Conservation (phyloP, 1,284 basidiomycete species). For the Ganoderma multipileum region DNA sequence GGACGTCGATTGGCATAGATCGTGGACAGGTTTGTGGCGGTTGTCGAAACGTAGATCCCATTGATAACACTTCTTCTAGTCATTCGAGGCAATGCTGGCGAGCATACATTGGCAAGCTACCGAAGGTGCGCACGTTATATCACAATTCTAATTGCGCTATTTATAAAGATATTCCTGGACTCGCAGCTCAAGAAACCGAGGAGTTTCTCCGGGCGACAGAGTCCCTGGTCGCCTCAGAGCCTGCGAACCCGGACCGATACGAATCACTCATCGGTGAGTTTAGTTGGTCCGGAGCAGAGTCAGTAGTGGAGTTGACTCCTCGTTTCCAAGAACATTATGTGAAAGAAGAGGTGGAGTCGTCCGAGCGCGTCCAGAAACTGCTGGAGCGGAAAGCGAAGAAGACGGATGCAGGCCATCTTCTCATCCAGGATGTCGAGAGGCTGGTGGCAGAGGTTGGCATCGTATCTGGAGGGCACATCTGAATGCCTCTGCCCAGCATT, state of each 20-base stretch:
- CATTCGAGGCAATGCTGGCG: background rate
- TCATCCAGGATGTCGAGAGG: slow-evolving; percentile 28
- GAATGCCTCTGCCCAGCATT: background rate
- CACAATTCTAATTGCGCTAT: background rate
- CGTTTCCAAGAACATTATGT: slow-evolving; percentile 6
- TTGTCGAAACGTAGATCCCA: no score
- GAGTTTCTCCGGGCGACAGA: background rate
- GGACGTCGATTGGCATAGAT: background rate
- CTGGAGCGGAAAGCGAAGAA: slow-evolving; percentile 32
- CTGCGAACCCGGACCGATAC: background rate
- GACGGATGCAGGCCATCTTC: slow-evolving; percentile 21
- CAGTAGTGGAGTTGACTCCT: background rate
- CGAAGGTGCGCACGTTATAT: background rate
- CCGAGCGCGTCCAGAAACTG: slow-evolving; percentile 21
- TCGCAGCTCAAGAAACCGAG: background rate
- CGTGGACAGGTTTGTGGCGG: slow-evolving; percentile 14
- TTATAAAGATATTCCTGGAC: no score
- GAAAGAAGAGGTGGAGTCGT: slow-evolving; percentile 12
- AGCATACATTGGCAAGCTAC: background rate
- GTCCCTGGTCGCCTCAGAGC: background rate
- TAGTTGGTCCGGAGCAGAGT: background rate
- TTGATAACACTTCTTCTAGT: background rate
- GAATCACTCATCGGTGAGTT: background rate
- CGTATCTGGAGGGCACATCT: background rate
- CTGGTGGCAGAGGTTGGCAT: slow-evolving; percentile 22